Conservation (phyloP, 495 filamentous ascomycete genomes). For the Pseudomonodictys pantanalensis region DNA sequence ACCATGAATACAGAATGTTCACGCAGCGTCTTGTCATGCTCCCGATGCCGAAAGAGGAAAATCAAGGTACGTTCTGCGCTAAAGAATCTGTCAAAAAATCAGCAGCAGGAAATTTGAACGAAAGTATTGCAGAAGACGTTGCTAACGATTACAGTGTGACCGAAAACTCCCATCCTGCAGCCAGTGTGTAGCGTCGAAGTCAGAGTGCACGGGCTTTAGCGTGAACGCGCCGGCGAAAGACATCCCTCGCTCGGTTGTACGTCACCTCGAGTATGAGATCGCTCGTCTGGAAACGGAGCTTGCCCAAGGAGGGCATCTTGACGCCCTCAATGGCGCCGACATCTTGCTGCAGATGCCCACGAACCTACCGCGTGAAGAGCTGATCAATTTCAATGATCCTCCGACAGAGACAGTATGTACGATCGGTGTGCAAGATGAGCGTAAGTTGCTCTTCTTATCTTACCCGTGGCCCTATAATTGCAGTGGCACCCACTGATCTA, state of each 20-base stretch:
- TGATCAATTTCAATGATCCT: not conserved
- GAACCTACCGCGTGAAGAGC: not conserved
- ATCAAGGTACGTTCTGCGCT: not conserved
- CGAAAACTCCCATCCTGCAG: slow-evolving; percentile 12
- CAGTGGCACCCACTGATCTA: too few species aligned
- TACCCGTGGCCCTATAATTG: too few species aligned
- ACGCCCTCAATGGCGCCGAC: slow-evolving; percentile 14
- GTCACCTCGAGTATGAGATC: slow-evolving; percentile 19
- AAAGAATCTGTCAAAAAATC: not conserved
- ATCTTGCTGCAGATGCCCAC: slow-evolving; percentile 9
- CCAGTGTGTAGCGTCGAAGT: not conserved
- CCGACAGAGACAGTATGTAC: not conserved
- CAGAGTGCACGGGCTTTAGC: slow-evolving; percentile 15
- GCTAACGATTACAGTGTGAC: slow-evolving; percentile 5
- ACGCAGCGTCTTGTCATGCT: slow-evolving; percentile 4
- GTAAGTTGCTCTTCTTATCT: not conserved
- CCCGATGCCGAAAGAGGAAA: slow-evolving; percentile 9
- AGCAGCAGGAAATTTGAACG: not conserved
- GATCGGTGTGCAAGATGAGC: not conserved
- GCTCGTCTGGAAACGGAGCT: slow-evolving; percentile 16
- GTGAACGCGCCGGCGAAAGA: not conserved
- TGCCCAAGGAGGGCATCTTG: slow-evolving; percentile 9
- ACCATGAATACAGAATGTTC: slow-evolving; percentile 7
- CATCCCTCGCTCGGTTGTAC: slow-evolving; percentile 8
- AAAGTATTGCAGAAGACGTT: not conserved